A percentile compares a stretch with the other conserved stretches of the same genome.
Conservation (phyloP, 768 basidiomycete genomes). For the Lentinula aciculospora region DNA sequence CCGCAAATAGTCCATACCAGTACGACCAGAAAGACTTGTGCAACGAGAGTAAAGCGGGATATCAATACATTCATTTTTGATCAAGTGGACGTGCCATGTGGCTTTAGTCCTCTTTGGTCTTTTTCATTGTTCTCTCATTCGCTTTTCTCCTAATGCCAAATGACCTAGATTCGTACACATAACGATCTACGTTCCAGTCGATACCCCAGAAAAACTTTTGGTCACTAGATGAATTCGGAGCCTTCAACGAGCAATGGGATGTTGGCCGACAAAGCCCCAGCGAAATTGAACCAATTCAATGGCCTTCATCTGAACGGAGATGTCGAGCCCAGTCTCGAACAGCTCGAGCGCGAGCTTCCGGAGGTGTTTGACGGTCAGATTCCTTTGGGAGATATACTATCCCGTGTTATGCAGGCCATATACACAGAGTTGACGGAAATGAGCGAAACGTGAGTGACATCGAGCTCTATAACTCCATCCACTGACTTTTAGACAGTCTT, state of each 20-base stretch:
- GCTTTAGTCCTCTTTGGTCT: too few relatives aligned
- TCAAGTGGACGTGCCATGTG: neutral
- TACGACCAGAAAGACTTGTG: neutral
- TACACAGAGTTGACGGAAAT: conserved; percentile 80
- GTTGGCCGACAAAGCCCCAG: neutral
- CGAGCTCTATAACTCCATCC: neutral
- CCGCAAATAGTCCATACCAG: conserved; percentile 73
- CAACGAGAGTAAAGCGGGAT: neutral
- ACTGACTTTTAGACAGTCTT: conserved; percentile 36
- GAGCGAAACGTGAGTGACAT: conserved; percentile 72
- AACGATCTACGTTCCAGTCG: neutral
- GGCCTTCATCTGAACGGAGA: conserved; percentile 20
- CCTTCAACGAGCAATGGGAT: neutral
- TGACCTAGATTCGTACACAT: neutral
- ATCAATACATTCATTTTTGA: neutral
- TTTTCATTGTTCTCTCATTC: neutral
- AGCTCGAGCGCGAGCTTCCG: conserved; percentile 72
- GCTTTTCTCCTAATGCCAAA: neutral
- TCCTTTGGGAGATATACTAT: conserved; percentile 65
- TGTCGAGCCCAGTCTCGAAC: conserved; percentile 37
- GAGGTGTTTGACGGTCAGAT: conserved; percentile 70
- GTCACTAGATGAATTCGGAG: neutral
- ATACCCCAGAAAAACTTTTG: neutral
- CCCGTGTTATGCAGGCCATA: conserved; percentile 70
- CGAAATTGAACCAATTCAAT: conserved; percentile 13